Conservation (phyloP, 805 yeast genomes). For the Danielozyma ontarioensis region DNA sequence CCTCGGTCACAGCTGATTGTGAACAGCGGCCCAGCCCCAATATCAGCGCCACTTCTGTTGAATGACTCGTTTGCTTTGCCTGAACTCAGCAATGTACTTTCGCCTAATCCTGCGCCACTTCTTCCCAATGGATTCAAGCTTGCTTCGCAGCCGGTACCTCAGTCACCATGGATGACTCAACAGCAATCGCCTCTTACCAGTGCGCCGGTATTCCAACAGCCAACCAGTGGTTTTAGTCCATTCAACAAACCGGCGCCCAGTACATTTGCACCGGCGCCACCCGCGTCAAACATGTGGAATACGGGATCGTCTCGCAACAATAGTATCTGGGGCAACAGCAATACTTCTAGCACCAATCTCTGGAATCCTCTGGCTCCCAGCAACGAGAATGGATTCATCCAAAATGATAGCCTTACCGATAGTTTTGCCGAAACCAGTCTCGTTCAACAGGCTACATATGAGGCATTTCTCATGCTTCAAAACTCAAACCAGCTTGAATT, state of each 20-base stretch:
- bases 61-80: background rate
- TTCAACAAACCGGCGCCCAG: constrained; percentile 6
- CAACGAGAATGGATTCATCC: constrained; percentile 1
- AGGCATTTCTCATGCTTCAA: constrained; percentile 34
- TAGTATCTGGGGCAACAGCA: constrained; percentile 5
- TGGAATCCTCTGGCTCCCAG: too few species aligned
- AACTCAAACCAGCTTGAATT: constrained; percentile 30
- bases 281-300: too few species aligned
- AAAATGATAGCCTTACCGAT: constrained; percentile 1
- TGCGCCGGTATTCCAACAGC: constrained; percentile 1
- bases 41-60: background rate
- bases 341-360: constrained; percentile 1
- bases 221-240: constrained; percentile 13
- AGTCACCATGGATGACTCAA: background rate
- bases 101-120: background rate
- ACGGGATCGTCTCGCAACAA: background rate
- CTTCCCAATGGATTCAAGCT: background rate
- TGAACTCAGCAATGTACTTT: background rate
- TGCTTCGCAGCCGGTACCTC: background rate
- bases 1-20: constrained; percentile 17
- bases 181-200: background rate
- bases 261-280: too few species aligned
- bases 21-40: background rate
- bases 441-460: constrained; percentile 39
- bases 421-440: constrained; percentile 1